phyloP scores from a whole-genome alignment of 768 basidiomycete genomes.

The Phaeotremella fagi region DNA sequence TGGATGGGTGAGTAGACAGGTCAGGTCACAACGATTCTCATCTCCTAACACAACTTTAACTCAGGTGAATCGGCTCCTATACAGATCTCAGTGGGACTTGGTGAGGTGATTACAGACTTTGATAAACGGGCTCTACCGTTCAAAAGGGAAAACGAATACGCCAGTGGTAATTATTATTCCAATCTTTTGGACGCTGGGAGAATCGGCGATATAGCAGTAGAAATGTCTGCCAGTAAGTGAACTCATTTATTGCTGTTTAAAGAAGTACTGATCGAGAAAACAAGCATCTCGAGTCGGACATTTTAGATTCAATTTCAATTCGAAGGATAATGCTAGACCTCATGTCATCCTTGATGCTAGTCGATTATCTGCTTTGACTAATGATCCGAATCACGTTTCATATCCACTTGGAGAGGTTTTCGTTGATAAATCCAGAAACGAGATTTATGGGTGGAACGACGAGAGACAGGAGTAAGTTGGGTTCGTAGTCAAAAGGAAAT shows the following conservation, averaged over 20 bases:
- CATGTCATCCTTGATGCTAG: slow-evolving; percentile 67
- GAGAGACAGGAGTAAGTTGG: slow-evolving; percentile 66
- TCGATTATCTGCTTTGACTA: slow-evolving; percentile 59
- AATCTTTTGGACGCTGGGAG: slow-evolving; percentile 61
- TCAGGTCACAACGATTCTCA: slow-evolving; percentile 56
- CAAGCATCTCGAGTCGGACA: slow-evolving; percentile 72
- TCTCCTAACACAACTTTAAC: slow-evolving; percentile 47
- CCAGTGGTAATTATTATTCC: slow-evolving; percentile 52
- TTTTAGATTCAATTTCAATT: slow-evolving; percentile 62
- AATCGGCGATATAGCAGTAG: slow-evolving; percentile 20
- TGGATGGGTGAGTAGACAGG: slow-evolving; percentile 61
- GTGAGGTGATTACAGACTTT: slow-evolving; percentile 58
- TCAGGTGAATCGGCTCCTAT: slow-evolving; percentile 47
- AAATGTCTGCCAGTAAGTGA: slow-evolving; percentile 33
- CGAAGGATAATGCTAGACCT: slow-evolving; percentile 49
- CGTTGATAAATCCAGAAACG: slow-evolving; percentile 51
- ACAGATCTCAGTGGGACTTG: slow-evolving; percentile 56
- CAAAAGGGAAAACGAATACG: slow-evolving; percentile 24
- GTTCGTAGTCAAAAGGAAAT: neutral
- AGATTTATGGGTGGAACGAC: slow-evolving; percentile 62
- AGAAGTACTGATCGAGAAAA: too few species aligned
- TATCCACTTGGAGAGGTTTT: slow-evolving; percentile 57
- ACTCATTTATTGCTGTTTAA: slow-evolving; percentile 7
- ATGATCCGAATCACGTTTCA: slow-evolving; percentile 54
- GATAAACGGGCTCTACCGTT: slow-evolving; percentile 52